A percentile compares a stretch with the other conserved stretches of the same genome.
phyloP scores from a whole-genome alignment of 148 eudicot species.

The Chenopodium formosanum region DNA sequence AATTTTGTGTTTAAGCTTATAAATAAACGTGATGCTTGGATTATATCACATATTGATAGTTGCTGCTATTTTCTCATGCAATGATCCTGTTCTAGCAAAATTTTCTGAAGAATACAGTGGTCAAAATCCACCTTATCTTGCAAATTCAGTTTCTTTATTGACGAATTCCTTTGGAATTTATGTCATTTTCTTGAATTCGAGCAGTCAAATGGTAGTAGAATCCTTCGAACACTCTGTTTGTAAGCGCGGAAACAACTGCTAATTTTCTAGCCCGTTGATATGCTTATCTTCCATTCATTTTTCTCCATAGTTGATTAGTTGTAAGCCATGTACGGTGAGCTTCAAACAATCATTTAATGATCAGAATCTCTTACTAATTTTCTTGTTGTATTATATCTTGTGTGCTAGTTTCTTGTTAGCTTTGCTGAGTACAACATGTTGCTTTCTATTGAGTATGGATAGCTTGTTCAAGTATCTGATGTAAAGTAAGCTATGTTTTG shows the following conservation, averaged over 20 bases:
- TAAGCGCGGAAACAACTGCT: neutral
- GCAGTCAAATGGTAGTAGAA: neutral
- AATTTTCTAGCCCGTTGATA: neutral
- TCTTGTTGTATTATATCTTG: neutral
- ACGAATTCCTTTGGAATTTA: too few relatives aligned
- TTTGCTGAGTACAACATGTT: neutral
- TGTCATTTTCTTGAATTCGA: neutral
- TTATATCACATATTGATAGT: neutral
- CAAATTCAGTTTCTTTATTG: neutral
- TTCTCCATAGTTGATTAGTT: neutral
- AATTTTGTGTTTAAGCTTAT: neutral
- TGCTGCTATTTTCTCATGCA: neutral
- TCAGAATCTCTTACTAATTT: neutral
- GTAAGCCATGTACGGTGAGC: neutral
- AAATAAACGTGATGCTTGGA: neutral
- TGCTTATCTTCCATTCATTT: neutral
- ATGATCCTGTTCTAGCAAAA: neutral
- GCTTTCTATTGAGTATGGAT: neutral
- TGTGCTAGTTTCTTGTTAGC: neutral
- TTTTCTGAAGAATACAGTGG: neutral
- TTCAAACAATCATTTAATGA: neutral
- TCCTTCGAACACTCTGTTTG: neutral
- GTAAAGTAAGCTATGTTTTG: neutral
- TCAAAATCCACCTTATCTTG: neutral
- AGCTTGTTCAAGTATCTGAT: conserved; percentile 5